Evolutionary conservation across 768 basidiomycete genomes (phyloP), one percentile per base, ranked within the genome.

Genomic region (Pisolithus tinctorius): DNA sequence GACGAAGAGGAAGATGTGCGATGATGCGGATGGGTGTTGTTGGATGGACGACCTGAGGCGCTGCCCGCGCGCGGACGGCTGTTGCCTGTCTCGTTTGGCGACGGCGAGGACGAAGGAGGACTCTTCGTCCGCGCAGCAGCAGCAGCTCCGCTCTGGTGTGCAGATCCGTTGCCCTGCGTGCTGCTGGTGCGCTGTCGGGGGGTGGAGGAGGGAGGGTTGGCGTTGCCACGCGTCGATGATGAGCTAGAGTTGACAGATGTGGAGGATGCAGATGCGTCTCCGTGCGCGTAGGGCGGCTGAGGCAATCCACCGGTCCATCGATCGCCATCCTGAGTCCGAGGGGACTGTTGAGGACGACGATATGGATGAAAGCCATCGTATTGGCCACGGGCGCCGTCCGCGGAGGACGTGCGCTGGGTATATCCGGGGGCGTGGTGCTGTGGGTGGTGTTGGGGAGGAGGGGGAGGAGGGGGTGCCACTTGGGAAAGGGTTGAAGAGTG

Each of bases 281-380:
- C 77, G 52, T 87, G 83, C 26, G 80, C 83, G 65, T 91, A 92
- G 0, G 90, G 88, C 8, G 87, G 86, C 57, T 84, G 83, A 54
- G 84, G 82, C 5, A 73, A 62, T 9, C 70, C 71, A 23, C 58
- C 45, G 4, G 72, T 60, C 48, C 80, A 78, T 78, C 82, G 79
- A 49, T 85, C 83, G 42, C 57, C 49, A 30, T 61, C 61, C 7
- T 61, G 62, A 3, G 60, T 9, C 9, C 67, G 62, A 14, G 71
- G 64, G 60, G 69, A 17, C 49, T 53, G 58, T 26, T 67, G 74
- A 20, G 87, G 86, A 13, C 88, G 80, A 50, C 88, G 84, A 74
- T 90, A 90, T 49, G 88, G 88, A 65, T 90, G 88, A 63, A 82
- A 91, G 26, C 86, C 88, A 34, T 74, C 73, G 53, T 76, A 74